Base-by-base conservation (phyloP, 805 yeast genomes). In the Suhomyces vadensis region DNA sequence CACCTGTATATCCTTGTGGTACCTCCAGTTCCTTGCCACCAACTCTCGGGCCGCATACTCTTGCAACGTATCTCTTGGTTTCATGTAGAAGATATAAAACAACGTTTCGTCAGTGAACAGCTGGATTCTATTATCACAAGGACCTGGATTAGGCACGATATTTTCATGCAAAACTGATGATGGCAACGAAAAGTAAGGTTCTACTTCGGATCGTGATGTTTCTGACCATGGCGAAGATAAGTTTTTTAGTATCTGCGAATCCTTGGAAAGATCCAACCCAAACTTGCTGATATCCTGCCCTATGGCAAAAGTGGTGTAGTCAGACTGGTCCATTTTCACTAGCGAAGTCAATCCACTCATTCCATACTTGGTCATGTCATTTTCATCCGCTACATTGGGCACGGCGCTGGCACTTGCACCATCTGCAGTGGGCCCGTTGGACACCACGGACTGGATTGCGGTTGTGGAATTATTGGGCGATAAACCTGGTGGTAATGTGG, bases 191-290 rank as follows among this genome's bases (percentile, higher is more conserved):
- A 81, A 91, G 45, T 77, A 75, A 3, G 99, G 99, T 54, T 89
- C 95, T 13, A 92, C 96, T 52, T 87, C 91, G 42, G 91, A 83
- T 56, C 95, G 76, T 6, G 94, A 81, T 1, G 97, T 87, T 59
- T 94, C 98, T 31, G 86, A 76, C 98, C 99, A 92, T 9, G 99
- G 99, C 2, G 96, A 86, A 19, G 95, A 84, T 57, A 92, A 81
- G 6, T 83, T 80, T 51, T 77, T 71, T 22, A 87, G 74, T 25
- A 87, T 63, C 43, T 76, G 73, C n/a, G 65, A 67, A 31, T 68
- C 71, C 20, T 65, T 62, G 2, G 70, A 59, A 51, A 87, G 64
- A 53, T 84, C 83, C 33, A 86, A 65, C 1, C 92, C 94, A 25
- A 83, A 61, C 55, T 81, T 76, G 44, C 77, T 78, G 36, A 87